Evolutionary conservation across 2,329 filamentous ascomycete genomes (phyloP), one percentile per base, ranked within the genome.

Genomic region (Colletotrichum trifolii): DNA sequence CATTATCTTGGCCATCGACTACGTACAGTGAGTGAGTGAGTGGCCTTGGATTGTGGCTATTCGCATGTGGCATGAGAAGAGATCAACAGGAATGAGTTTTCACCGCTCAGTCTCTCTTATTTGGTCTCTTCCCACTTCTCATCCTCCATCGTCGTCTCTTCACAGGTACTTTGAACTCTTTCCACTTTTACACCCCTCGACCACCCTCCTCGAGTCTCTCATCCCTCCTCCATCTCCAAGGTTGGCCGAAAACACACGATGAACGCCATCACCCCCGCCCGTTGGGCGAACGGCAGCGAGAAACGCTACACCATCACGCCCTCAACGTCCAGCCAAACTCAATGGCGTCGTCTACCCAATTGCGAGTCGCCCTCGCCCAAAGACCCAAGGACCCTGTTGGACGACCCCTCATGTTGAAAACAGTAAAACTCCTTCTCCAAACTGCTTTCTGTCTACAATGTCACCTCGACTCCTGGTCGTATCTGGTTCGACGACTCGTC

Each of bases 261-360:
- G 13, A 49, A 46, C 12, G 38, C 25, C 33, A 12, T 33, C 7
- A 50, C 13, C 38, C 35, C 54, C 25, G 35, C 43, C 17, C 54
- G 49, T 25, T 25, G 48, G 54, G 49, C 54, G 25, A 58, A 35
- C 52, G 15, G 25, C 33, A 34, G 13, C 53, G 40, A 34, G 17
- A 38, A 12, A 45, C 8, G 40, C 39, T 40, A 54, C 50, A 54
- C 52, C 52, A 55, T 33, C 53, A 25, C 25, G 38, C 10, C 50
- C 11, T 13, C 43, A 6, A 35, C 39, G 38, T 55, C 38, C 39
- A 45, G 39, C 11, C 39, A 54, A 54, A 54, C 52, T 54, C 54
- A 57, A 49, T 49, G 54, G 54, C 54, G 13, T 12, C 36, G 54
- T 17, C 45, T 25, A 35, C 34, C 54, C 54, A 57, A 49, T 57